These are phyloP conservation scores for Phytophthora podocarpi DNA, from an alignment of 352 stramenopile species.

Conservation along the genomic window DNA sequence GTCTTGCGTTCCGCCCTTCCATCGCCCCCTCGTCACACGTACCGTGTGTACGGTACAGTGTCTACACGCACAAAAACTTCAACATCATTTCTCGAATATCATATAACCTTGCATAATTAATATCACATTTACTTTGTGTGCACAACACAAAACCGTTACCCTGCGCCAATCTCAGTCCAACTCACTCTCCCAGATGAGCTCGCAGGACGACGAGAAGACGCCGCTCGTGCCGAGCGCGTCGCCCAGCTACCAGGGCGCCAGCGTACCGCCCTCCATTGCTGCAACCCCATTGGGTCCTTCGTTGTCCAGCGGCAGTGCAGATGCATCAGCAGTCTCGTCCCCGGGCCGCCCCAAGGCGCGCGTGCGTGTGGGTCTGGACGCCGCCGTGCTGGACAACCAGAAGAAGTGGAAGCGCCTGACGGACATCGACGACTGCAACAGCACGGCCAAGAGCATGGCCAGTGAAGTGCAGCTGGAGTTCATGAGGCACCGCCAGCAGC, in stretches of 20 bases:
- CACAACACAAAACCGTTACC: conserved; percentile 1
- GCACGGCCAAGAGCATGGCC: conserved; percentile 84
- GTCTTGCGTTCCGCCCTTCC: conserved; percentile 23
- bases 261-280: neutral
- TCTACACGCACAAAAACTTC: no score
- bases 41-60: no score
- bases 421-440: conserved; percentile 81
- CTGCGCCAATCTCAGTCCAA: no score
- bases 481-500: conserved; percentile 58
- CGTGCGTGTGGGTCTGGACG: conserved; percentile 67
- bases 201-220: conserved; percentile 43
- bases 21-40: conserved; percentile 10
- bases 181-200: conserved; percentile 27
- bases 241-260: conserved; percentile 13
- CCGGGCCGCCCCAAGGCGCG: conserved; percentile 33
- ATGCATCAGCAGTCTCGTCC: conserved; percentile 1
- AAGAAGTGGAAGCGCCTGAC: conserved; percentile 83
- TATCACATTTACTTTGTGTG: no score
- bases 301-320: neutral
- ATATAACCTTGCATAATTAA: no score
- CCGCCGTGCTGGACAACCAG: conserved; percentile 74
- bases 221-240: conserved; percentile 32
- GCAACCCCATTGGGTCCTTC: neutral
- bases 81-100: no score
- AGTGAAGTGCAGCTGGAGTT: conserved; percentile 79